Evolutionary conservation across 257 asterid genomes (phyloP).

Genomic region (Eucommia ulmoides): DNA sequence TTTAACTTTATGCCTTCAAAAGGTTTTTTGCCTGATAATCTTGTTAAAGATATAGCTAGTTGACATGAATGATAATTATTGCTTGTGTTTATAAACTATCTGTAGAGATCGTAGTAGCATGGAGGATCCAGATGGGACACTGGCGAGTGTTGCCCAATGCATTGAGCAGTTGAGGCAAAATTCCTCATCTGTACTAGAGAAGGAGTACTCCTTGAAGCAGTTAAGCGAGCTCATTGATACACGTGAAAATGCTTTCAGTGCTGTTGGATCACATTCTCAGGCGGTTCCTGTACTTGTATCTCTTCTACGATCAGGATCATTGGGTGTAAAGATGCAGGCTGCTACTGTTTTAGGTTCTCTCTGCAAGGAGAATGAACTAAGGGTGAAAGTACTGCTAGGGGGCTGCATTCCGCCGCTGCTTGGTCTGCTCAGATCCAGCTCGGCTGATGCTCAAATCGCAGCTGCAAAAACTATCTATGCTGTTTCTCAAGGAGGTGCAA

Average conservation of each 20-base stretch:
- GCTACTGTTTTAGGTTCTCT: slow-evolving; percentile 86
- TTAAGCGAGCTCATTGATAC: slow-evolving; percentile 71
- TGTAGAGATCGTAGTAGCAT: slow-evolving; percentile 87
- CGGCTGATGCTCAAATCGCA: slow-evolving; percentile 84
- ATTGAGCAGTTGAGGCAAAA: slow-evolving; percentile 89
- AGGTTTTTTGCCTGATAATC: not conserved
- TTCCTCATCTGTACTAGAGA: slow-evolving; percentile 73
- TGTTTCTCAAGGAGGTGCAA: slow-evolving; percentile 91
- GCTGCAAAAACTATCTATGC: slow-evolving; percentile 93
- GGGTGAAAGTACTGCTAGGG: slow-evolving; percentile 89
- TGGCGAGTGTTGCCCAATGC: slow-evolving; percentile 96
- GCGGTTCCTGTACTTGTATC: slow-evolving; percentile 99
- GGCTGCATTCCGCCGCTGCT: slow-evolving; percentile 98
- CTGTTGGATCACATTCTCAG: slow-evolving; percentile 98
- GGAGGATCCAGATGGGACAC: slow-evolving; percentile 97
- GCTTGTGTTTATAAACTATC: slow-evolving; percentile 5
- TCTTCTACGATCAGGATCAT: slow-evolving; percentile 90
- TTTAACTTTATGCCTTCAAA: slow-evolving; percentile 3
- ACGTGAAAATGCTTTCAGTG: slow-evolving; percentile 84
- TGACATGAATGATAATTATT: slow-evolving; percentile 10
- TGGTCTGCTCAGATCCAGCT: slow-evolving; percentile 90
- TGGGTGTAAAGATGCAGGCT: slow-evolving; percentile 82
- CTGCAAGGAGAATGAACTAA: slow-evolving; percentile 88
- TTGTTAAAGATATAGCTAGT: slow-evolving; percentile 6
- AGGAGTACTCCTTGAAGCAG: slow-evolving; percentile 70